phyloP scores from a whole-genome alignment of 2,329 filamentous ascomycete genomes.

The Hymenoscyphus salicellus region DNA sequence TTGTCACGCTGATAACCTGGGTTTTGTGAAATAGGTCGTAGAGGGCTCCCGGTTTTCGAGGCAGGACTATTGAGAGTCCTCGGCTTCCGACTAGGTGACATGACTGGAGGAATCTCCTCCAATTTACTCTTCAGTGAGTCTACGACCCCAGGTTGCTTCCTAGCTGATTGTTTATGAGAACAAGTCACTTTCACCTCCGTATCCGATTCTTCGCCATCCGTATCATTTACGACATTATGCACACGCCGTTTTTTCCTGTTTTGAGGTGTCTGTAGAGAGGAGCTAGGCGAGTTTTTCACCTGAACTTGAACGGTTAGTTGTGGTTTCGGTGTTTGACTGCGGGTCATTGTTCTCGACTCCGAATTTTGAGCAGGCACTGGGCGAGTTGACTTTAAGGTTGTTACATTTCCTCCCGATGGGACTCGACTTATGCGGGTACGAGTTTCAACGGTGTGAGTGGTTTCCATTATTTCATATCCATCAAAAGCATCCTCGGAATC shows the following conservation, averaged over 20 bases:
- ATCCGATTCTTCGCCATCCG: constrained; percentile 34
- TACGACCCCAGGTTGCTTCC: constrained; percentile 19
- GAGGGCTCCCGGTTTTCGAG: constrained; percentile 27
- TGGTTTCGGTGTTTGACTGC: constrained; percentile 6
- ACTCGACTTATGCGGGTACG: constrained; percentile 29
- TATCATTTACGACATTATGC: constrained; percentile 31
- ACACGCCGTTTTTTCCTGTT: constrained; percentile 16
- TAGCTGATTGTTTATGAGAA: constrained; percentile 19
- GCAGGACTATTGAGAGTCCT: constrained; percentile 14
- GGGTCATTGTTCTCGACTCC: constrained; percentile 2
- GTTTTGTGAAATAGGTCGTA: constrained; percentile 31
- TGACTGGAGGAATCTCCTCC: constrained; percentile 15
- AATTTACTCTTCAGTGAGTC: constrained; percentile 12
- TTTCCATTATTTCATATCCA: constrained; percentile 28
- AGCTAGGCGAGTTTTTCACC: constrained; percentile 14
- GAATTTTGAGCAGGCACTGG: not conserved
- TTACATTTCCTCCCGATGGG: constrained; percentile 18
- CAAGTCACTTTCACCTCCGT: constrained; percentile 18
- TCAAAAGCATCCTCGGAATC: constrained; percentile 16
- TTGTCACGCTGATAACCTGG: constrained; percentile 23
- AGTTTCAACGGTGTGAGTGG: constrained; percentile 28
- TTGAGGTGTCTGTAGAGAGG: constrained; percentile 16
- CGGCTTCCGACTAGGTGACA: constrained; percentile 8
- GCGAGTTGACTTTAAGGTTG: constrained; percentile 6
- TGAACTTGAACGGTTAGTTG: constrained; percentile 24